These are phyloP conservation scores for Chaetoscypha palmicola DNA, from an alignment of 2,329 filamentous ascomycete species.

Conservation along the genomic window DNA sequence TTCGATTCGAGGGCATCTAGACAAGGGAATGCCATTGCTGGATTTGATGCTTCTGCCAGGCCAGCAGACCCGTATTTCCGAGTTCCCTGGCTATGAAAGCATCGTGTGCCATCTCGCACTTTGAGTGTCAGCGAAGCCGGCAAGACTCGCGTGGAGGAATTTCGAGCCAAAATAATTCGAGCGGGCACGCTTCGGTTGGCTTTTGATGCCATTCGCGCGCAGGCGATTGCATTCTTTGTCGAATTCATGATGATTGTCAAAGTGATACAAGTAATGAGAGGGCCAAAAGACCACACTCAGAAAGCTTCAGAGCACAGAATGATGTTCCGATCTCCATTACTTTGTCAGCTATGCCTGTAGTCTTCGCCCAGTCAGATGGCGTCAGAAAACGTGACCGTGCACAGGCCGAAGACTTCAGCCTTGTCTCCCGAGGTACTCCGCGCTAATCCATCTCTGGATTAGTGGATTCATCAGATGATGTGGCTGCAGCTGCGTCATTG, in stretches of 20 bases:
- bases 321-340: too few relatives aligned
- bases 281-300: too few relatives aligned
- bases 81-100: conserved; percentile 20
- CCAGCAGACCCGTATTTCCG: conserved; percentile 15
- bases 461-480: too few relatives aligned
- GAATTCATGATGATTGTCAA: conserved; percentile 20
- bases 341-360: background rate
- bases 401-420: too few relatives aligned
- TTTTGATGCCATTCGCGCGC: conserved; percentile 17
- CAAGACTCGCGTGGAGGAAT: conserved; percentile 11
- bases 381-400: conserved; percentile 2
- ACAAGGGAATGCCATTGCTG: conserved; percentile 83
- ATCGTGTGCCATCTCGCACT: conserved; percentile 16
- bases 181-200: conserved; percentile 6
- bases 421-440: too few relatives aligned
- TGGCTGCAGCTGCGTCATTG: too few relatives aligned
- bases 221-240: conserved; percentile 17
- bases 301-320: too few relatives aligned
- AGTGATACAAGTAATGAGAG: too few relatives aligned
- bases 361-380: background rate
- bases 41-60: conserved; percentile 55
- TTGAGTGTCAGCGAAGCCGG: conserved; percentile 7
- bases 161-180: conserved; percentile 13
- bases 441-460: too few relatives aligned
- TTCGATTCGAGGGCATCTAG: conserved; percentile 76